These are phyloP conservation scores for Petunia hybrid DNA, from an alignment of 305 asterid species.

Conservation along the genomic window DNA sequence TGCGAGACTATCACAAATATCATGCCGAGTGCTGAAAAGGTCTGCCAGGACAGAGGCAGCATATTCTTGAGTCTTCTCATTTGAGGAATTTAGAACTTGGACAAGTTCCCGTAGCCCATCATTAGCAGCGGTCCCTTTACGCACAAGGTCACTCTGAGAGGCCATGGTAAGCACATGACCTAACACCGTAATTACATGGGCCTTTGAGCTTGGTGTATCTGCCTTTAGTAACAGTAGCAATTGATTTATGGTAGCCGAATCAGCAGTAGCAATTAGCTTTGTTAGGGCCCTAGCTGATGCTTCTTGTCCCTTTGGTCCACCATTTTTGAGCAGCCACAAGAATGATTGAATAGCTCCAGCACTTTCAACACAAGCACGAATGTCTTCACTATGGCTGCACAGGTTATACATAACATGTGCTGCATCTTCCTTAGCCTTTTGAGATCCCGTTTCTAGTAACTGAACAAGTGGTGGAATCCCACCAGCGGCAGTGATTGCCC, in stretches of 20 bases:
- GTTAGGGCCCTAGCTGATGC: slow-evolving; percentile 67
- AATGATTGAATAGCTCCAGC: slow-evolving; percentile 82
- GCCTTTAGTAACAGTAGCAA: slow-evolving; percentile 70
- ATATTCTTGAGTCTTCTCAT: slow-evolving; percentile 71
- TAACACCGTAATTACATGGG: slow-evolving; percentile 64
- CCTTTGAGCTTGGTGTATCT: slow-evolving; percentile 73
- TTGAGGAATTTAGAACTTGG: slow-evolving; percentile 76
- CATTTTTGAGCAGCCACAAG: slow-evolving; percentile 77
- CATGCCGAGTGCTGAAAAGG: slow-evolving; percentile 65
- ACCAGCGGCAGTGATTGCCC: slow-evolving; percentile 98
- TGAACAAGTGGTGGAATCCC: slow-evolving; percentile 95
- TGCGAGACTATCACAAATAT: slow-evolving; percentile 73
- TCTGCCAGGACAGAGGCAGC: slow-evolving; percentile 86
- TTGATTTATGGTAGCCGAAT: slow-evolving; percentile 67
- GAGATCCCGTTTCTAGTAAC: slow-evolving; percentile 76
- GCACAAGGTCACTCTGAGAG: slow-evolving; percentile 68
- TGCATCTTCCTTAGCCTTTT: slow-evolving; percentile 72
- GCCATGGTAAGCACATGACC: slow-evolving; percentile 85
- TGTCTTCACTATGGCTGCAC: slow-evolving; percentile 85
- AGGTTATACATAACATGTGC: slow-evolving; percentile 67
- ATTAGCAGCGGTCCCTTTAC: slow-evolving; percentile 65
- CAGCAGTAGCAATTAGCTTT: slow-evolving; percentile 63
- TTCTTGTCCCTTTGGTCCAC: slow-evolving; percentile 77
- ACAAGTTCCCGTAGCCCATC: slow-evolving; percentile 78
- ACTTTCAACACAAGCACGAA: slow-evolving; percentile 80